Conservation (phyloP, 495 filamentous ascomycete genomes). For the Daldinia bambusicola region DNA sequence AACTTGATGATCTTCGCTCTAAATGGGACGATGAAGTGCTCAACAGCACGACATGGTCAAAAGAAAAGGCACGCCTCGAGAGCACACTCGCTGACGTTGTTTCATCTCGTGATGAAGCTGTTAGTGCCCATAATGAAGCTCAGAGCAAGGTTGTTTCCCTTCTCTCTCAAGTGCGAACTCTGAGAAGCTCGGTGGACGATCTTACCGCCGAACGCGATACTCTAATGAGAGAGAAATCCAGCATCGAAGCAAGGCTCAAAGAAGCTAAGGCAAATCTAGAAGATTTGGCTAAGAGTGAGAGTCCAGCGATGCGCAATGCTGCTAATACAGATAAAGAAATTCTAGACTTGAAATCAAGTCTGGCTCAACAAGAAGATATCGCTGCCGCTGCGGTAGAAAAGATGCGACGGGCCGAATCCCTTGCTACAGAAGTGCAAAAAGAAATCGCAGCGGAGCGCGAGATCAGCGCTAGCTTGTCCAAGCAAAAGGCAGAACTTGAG, state of each 20-base stretch:
- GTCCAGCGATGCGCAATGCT: slow-evolving; percentile 90
- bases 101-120: slow-evolving; percentile 90
- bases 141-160: slow-evolving; percentile 90
- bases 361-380: slow-evolving; percentile 95
- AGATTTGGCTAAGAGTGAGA: slow-evolving; percentile 85
- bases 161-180: slow-evolving; percentile 87
- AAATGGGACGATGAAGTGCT: slow-evolving; percentile 99
- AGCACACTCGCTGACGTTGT: slow-evolving; percentile 89
- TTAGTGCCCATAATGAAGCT: slow-evolving; percentile 92
- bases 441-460: slow-evolving; percentile 94
- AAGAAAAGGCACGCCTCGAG: slow-evolving; percentile 94
- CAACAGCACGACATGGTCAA: slow-evolving; percentile 97
- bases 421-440: slow-evolving; percentile 90
- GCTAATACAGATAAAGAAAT: slow-evolving; percentile 90
- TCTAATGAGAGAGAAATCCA: slow-evolving; percentile 87
- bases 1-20: slow-evolving; percentile 91
- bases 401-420: slow-evolving; percentile 95
- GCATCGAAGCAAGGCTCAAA: slow-evolving; percentile 83
- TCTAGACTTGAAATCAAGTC: slow-evolving; percentile 85
- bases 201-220: slow-evolving; percentile 84
- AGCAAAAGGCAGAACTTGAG: slow-evolving; percentile 90
- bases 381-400: slow-evolving; percentile 93
- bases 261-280: slow-evolving; percentile 94
- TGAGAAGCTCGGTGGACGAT: slow-evolving; percentile 88
- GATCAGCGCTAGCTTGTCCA: slow-evolving; percentile 81